Evolutionary conservation across 2,329 filamentous ascomycete species (phyloP).

Genomic region (Colletotrichum filicis): DNA sequence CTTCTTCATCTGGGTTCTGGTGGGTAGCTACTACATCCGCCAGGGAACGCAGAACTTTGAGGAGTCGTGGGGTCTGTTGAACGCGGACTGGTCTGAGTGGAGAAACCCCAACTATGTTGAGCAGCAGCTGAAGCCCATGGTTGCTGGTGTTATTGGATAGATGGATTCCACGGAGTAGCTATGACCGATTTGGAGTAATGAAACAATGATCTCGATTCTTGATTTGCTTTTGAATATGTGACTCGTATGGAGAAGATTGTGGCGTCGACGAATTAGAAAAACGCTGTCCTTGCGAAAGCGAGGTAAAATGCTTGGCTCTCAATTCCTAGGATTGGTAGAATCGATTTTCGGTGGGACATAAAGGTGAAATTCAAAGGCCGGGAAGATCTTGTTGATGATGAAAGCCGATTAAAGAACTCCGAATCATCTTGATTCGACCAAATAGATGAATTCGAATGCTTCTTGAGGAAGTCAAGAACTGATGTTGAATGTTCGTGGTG

Average conservation of each 20-base stretch:
- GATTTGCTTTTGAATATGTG: neutral
- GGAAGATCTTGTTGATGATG: too few species aligned
- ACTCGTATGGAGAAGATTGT: neutral
- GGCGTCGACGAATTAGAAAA: neutral
- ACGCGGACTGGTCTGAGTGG: constrained; percentile 65
- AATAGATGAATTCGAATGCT: too few species aligned
- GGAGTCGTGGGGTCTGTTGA: constrained; percentile 67
- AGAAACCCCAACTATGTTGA: constrained; percentile 55
- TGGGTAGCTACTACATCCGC: constrained; percentile 68
- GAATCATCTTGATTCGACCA: too few species aligned
- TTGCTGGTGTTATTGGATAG: constrained; percentile 43
- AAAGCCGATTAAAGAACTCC: too few species aligned
- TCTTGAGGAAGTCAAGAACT: too few species aligned
- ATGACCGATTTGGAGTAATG: neutral
- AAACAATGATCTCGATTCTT: neutral
- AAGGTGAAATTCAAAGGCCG: too few species aligned
- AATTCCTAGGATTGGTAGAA: neutral
- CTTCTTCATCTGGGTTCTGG: constrained; percentile 70
- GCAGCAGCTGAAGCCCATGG: constrained; percentile 52
- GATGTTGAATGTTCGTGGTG: neutral
- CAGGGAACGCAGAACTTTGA: constrained; percentile 64
- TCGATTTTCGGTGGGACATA: too few species aligned
- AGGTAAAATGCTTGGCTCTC: neutral
- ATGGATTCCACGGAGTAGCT: neutral
- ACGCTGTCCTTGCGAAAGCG: neutral